phyloP scores from a whole-genome alignment of 495 filamentous ascomycete genomes.

The Aspergillus biplanus region DNA sequence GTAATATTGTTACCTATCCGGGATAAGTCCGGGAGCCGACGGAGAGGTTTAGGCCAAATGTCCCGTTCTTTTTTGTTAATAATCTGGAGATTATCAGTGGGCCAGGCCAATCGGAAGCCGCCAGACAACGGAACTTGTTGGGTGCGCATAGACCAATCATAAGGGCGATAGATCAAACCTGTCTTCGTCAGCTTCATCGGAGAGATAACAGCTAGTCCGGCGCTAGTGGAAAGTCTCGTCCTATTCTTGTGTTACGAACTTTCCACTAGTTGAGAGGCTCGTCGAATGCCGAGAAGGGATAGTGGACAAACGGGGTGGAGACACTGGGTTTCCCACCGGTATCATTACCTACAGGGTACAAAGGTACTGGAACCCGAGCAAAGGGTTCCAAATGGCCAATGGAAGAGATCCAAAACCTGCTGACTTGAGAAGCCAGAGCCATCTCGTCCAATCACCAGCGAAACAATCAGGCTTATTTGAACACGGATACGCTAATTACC shows the following conservation, averaged over 20 bases:
- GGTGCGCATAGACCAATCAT: slow-evolving; percentile 17
- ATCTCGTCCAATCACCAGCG: slow-evolving; percentile 27
- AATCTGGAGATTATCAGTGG: background rate
- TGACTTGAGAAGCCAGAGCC: slow-evolving; percentile 25
- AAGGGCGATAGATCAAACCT: slow-evolving; percentile 27
- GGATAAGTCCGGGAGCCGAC: slow-evolving; percentile 3
- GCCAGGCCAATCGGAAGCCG: slow-evolving; percentile 13
- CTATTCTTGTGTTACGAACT: background rate
- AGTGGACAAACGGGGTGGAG: background rate
- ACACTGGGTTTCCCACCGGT: background rate
- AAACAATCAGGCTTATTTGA: slow-evolving; percentile 38
- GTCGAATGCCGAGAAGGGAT: slow-evolving; percentile 4
- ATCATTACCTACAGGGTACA: slow-evolving; percentile 4
- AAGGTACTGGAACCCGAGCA: slow-evolving; percentile 14
- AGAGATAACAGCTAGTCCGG: slow-evolving; percentile 27
- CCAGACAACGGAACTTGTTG: slow-evolving; percentile 3
- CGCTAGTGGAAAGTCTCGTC: slow-evolving; percentile 7
- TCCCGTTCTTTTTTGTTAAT: background rate
- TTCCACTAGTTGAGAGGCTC: slow-evolving; percentile 3
- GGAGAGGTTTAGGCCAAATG: slow-evolving; percentile 1
- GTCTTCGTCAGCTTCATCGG: slow-evolving; percentile 20
- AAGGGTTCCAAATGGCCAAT: slow-evolving; percentile 30
- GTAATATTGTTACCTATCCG: slow-evolving; percentile 4
- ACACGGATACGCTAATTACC: slow-evolving; percentile 25
- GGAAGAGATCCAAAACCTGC: slow-evolving; percentile 25